A percentile compares a stretch with the other conserved stretches of the same genome.
phyloP scores from a whole-genome alignment of 108 stramenopile genomes.

The Stephanodiscus triporus region DNA sequence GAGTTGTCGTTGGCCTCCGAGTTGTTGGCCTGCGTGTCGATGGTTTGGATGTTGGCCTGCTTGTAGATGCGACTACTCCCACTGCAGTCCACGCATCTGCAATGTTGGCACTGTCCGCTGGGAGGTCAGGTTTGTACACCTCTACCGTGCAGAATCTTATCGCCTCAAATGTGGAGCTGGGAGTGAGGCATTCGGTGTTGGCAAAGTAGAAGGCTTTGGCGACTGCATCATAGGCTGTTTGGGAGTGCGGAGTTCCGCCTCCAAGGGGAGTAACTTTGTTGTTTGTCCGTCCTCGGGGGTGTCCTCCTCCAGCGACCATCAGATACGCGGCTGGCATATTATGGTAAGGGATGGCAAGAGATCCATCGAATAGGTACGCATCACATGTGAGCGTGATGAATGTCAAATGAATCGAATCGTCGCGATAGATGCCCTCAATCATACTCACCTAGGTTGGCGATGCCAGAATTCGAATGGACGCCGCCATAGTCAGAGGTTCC shows the following conservation, averaged over 20 bases:
- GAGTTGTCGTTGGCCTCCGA: too few relatives aligned
- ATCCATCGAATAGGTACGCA: background rate
- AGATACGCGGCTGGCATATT: constrained; percentile 11
- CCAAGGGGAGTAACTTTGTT: constrained; percentile 9
- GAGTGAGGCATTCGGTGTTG: constrained; percentile 8
- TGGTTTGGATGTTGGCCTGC: too few relatives aligned
- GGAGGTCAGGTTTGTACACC: too few relatives aligned
- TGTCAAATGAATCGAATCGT: background rate
- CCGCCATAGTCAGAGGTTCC: constrained; percentile 23
- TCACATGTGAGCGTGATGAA: background rate
- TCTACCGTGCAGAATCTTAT: background rate
- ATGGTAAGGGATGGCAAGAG: background rate
- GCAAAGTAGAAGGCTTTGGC: constrained; percentile 2
- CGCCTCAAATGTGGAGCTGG: background rate
- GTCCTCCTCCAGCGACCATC: constrained; percentile 16
- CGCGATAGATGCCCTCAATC: too few relatives aligned
- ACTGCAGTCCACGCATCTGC: background rate
- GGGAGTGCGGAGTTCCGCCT: background rate
- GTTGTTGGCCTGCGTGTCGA: too few relatives aligned
- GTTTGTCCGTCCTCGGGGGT: constrained; percentile 17
- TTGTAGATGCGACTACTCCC: too few relatives aligned
- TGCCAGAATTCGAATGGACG: constrained; percentile 34
- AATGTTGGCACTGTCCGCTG: constrained; percentile 1
- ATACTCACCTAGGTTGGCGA: constrained; percentile 19
- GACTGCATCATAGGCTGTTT: background rate